These are phyloP conservation scores for Carallia pectinifolia DNA, from an alignment of 345 rosid genomes.

Conservation along the genomic window DNA sequence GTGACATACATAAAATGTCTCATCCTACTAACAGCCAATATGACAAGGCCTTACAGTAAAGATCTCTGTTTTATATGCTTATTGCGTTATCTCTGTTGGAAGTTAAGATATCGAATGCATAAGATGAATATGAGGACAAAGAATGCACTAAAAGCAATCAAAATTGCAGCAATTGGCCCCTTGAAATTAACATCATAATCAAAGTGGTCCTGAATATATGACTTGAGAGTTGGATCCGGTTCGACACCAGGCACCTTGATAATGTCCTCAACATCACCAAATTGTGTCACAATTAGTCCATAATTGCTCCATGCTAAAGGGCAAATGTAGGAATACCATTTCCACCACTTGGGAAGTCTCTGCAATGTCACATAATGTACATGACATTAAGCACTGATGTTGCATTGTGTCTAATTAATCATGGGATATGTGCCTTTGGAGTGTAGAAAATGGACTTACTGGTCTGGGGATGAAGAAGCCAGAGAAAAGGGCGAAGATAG, in stretches of 20 bases:
- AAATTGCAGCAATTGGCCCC: conserved; percentile 57
- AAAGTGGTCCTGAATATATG: conserved; percentile 45
- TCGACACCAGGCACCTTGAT: conserved; percentile 45
- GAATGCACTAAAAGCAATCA: conserved; percentile 58
- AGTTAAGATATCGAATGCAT: conserved; percentile 68
- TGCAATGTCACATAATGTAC: conserved; percentile 20
- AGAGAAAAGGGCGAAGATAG: conserved; percentile 76
- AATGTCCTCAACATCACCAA: conserved; percentile 45
- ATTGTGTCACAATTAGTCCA: conserved; percentile 56
- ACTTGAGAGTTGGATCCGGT: conserved; percentile 32
- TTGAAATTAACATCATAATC: conserved; percentile 69
- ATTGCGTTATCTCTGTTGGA: conserved; percentile 53
- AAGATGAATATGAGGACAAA: conserved; percentile 72
- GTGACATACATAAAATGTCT: no score
- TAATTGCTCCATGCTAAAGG: conserved; percentile 79
- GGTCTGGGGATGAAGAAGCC: conserved; percentile 92
- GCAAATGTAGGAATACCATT: conserved; percentile 94
- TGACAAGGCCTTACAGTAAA: no score
- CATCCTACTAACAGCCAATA: no score
- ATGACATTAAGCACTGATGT: no score
- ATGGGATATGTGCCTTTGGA: no score
- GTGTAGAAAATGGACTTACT: conserved; percentile 23
- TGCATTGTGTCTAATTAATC: no score
- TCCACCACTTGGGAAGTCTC: conserved; percentile 88
- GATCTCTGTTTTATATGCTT: no score